These are phyloP conservation scores for Leccinellum rugosiceps DNA, from an alignment of 768 basidiomycete species.

Conservation along the genomic window DNA sequence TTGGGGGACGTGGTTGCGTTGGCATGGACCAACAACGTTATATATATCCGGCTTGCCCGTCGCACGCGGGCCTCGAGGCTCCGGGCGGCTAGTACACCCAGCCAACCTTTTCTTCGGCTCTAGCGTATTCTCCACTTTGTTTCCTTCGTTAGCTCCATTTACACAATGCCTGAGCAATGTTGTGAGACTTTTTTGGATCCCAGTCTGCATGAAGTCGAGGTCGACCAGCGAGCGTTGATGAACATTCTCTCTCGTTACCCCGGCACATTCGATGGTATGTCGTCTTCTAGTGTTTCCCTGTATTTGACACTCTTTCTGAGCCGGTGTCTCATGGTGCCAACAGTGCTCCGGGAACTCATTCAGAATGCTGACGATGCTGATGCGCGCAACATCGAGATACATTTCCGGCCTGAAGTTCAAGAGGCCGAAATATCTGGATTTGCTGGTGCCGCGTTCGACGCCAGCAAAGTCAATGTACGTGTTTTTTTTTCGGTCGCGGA, in stretches of 20 bases:
- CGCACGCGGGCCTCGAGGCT: not conserved
- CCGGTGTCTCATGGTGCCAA: not conserved
- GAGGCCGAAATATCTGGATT: not conserved
- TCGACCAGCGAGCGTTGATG: constrained; percentile 14
- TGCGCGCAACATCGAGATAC: constrained; percentile 33
- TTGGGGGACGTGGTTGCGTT: not conserved
- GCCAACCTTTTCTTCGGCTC: not conserved
- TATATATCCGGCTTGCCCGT: not conserved
- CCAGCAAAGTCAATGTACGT: not conserved
- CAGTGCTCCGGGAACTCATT: constrained; percentile 50
- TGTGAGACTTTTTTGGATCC: not conserved
- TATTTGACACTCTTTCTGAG: not conserved
- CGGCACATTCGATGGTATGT: constrained; percentile 9
- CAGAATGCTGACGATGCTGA: constrained; percentile 57
- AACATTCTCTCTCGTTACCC: constrained; percentile 20
- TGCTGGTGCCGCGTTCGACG: not conserved
- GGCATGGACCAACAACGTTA: constrained; percentile 7
- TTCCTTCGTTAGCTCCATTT: not conserved
- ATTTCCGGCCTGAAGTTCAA: constrained; percentile 30
- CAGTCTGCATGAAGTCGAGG: constrained; percentile 12
- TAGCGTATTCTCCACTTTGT: not conserved
- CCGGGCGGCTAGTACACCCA: not conserved
- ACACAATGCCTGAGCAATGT: constrained; percentile 1
- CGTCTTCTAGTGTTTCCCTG: not conserved
- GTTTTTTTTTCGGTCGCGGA: not conserved